phyloP scores from a whole-genome alignment of 1,139 yeast species.

The Protomyces inouyei region DNA sequence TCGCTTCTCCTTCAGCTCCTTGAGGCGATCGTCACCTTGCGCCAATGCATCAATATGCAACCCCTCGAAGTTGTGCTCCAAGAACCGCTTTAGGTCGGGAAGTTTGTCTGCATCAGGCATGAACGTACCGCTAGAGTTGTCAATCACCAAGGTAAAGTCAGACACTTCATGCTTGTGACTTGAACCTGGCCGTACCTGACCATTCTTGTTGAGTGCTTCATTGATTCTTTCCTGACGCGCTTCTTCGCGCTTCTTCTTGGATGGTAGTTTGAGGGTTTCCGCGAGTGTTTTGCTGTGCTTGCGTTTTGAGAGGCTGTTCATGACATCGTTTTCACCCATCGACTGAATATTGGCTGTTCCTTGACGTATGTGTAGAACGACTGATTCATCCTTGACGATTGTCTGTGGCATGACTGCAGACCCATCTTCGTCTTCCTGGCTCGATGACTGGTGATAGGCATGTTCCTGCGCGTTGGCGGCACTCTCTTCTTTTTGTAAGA shows the following conservation, averaged over 20 bases:
- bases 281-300: neutral
- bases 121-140: conserved; percentile 24
- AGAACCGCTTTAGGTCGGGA: conserved; percentile 5
- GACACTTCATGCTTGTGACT: conserved; percentile 16
- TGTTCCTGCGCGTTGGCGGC: neutral
- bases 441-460: neutral
- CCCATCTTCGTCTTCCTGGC: neutral
- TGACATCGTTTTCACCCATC: neutral
- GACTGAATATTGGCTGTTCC: conserved; percentile 9
- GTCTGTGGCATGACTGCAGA: conserved; percentile 4
- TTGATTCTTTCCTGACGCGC: neutral
- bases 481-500: conserved; percentile 5
- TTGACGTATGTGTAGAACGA: conserved; percentile 3
- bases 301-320: neutral
- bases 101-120: conserved; percentile 23
- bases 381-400: conserved; percentile 16
- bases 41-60: conserved; percentile 18
- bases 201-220: neutral
- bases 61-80: conserved; percentile 14
- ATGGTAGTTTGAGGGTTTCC: neutral
- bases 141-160: conserved; percentile 24
- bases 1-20: conserved; percentile 14
- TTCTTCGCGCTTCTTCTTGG: neutral
- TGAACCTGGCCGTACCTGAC: neutral
- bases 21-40: conserved; percentile 13